Evolutionary conservation across 140 eudicot species (phyloP), one percentile per base, ranked within the genome.

Genomic region (Flaveria floridana): DNA sequence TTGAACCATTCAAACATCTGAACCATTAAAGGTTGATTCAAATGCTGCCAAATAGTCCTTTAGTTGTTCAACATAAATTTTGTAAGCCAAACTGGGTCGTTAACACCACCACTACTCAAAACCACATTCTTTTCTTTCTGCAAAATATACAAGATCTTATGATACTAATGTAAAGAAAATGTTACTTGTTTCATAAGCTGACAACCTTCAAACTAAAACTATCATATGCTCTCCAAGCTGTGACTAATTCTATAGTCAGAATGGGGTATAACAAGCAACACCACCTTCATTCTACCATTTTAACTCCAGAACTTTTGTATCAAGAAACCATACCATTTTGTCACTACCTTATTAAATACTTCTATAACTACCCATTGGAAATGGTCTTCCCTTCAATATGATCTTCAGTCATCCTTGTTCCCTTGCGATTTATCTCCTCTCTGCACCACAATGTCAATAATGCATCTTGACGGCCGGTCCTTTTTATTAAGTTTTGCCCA

Each of bases 391-490:
- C 81, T 65, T 83, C 79, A 21, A 72, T 46, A 72, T 48, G 69
- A 5, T 83, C 87, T 41, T 87, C 91, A 63, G 85, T 39, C 58
- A 78, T 82, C 73, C 53, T 20, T 61, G 68, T 81, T 70, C 86
- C 86, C 71, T 77, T 77, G 57, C 70, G 86, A 80, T 75, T 79
- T 8, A 76, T 70, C 68, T 87, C 94, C 66, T 85, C 91, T 77
- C 97, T 91, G 83, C 61, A 67, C 52, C 25, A 46, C 18, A 73
- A 52, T 9, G 13, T 55, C 55, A 41, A 42, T 11, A 67, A 41
- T 67, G 20, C 19, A 19, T 10, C 56, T 44, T 42, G 2, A 37
- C 6, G 11, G 19, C 19, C 42, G 1, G 42, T 12, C 70, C 25
- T 64, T 28, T 30, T 34, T 64, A 64, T 64, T 7, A 30, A 34